Conservation (phyloP, 169 alveolate species). For the Perkinsus chesapeaki region DNA sequence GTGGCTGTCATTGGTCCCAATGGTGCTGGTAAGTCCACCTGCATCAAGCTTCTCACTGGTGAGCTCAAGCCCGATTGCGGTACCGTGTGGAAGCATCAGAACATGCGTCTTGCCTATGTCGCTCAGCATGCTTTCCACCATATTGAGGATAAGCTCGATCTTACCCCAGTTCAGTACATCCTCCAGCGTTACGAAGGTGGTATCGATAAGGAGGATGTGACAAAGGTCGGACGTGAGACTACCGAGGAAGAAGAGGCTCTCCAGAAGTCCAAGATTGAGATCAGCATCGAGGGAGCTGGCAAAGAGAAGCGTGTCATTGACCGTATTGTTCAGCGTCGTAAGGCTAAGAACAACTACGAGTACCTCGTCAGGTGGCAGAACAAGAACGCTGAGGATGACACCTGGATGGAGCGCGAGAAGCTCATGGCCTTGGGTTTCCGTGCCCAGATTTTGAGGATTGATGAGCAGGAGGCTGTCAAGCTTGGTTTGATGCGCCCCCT, state of each 20-base stretch:
- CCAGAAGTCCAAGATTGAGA: constrained; percentile 27
- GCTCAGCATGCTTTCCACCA: constrained; percentile 43
- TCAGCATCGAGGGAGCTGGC: constrained; percentile 25
- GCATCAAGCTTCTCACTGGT: constrained; percentile 34
- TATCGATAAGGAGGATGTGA: constrained; percentile 27
- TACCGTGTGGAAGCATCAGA: constrained; percentile 24
- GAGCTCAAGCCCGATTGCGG: constrained; percentile 28
- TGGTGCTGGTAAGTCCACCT: constrained; percentile 38
- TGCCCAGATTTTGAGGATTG: constrained; percentile 5
- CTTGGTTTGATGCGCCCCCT: constrained; percentile 36
- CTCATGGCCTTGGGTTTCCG: not conserved
- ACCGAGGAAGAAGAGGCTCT: constrained; percentile 31
- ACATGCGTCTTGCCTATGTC: constrained; percentile 36
- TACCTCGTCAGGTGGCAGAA: constrained; percentile 15
- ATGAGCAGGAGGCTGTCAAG: constrained; percentile 36
- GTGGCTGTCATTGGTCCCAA: constrained; percentile 38
- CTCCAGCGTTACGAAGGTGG: constrained; percentile 38
- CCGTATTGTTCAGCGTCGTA: constrained; percentile 27
- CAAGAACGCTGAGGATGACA: constrained; percentile 10
- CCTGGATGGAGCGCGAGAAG: constrained; percentile 2
- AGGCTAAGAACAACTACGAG: constrained; percentile 34
- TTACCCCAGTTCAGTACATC: constrained; percentile 31
- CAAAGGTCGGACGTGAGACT: constrained; percentile 26
- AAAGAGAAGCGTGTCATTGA: constrained; percentile 31
- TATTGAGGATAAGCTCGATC: constrained; percentile 33